Evolutionary conservation across 345 rosid species (phyloP).

Genomic region (Salix exigua): DNA sequence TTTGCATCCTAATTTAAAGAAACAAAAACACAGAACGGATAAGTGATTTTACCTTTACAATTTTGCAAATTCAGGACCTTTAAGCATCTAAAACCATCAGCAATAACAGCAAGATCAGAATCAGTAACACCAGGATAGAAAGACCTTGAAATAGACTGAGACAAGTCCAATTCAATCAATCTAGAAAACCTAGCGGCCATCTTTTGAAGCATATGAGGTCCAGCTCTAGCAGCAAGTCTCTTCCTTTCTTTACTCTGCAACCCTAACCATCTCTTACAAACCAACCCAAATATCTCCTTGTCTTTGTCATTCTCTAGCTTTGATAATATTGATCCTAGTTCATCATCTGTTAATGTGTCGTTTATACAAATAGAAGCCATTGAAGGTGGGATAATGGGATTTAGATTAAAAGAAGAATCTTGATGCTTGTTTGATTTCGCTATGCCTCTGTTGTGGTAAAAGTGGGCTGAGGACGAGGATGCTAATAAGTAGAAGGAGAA

Average conservation of each 20-base stretch:
- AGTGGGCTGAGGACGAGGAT: not conserved
- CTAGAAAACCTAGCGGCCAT: slow-evolving; percentile 78
- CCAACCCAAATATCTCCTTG: slow-evolving; percentile 83
- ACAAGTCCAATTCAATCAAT: slow-evolving; percentile 72
- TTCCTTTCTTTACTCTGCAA: slow-evolving; percentile 86
- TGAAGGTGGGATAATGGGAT: not conserved
- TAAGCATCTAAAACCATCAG: slow-evolving; percentile 61
- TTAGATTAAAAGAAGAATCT: not conserved
- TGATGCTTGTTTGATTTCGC: not conserved
- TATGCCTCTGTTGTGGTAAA: not conserved
- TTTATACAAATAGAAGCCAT: slow-evolving; percentile 53
- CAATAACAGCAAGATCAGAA: slow-evolving; percentile 69
- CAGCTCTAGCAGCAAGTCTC: slow-evolving; percentile 87
- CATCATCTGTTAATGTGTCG: slow-evolving; percentile 72
- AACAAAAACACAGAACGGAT: not conserved
- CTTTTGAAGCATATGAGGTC: slow-evolving; percentile 79
- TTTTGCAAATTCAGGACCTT: slow-evolving; percentile 54
- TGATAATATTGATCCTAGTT: slow-evolving; percentile 60
- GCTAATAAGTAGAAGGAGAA: not conserved
- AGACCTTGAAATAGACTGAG: slow-evolving; percentile 87
- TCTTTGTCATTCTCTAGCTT: slow-evolving; percentile 66
- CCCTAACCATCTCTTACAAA: slow-evolving; percentile 82
- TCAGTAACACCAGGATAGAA: slow-evolving; percentile 88
- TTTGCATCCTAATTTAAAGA: not conserved
- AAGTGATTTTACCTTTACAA: slow-evolving; percentile 56